Percentiles rank a stretch among this genome's conserved stretches.
Evolutionary conservation across 2,329 filamentous ascomycete genomes (phyloP).

Genomic region (Trichoderma hamatum): DNA sequence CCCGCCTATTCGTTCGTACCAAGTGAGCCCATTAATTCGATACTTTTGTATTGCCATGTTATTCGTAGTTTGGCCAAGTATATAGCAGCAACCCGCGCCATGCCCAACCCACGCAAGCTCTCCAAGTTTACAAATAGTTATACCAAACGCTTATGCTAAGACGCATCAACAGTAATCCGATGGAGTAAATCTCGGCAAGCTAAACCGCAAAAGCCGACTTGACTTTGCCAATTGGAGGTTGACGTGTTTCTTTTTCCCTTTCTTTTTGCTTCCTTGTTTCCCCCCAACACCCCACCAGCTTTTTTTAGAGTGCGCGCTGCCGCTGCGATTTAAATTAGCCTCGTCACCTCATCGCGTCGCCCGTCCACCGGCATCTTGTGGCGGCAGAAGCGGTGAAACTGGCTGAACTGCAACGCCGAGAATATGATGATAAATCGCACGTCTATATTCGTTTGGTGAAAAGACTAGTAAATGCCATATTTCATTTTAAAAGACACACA

Average conservation of each 20-base stretch:
- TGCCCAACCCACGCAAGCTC: background rate
- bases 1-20: background rate
- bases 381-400: background rate
- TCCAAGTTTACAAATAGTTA: background rate
- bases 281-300: background rate
- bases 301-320: background rate
- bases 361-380: background rate
- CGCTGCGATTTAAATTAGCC: background rate
- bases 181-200: background rate
- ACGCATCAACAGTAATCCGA: background rate
- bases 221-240: background rate
- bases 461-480: background rate
- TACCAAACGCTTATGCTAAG: background rate
- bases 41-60: background rate
- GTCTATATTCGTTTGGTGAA: background rate
- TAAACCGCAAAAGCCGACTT: background rate
- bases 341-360: background rate
- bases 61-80: background rate
- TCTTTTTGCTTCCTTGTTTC: background rate
- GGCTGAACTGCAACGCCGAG: background rate
- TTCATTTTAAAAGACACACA: background rate
- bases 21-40: background rate
- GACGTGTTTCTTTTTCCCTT: background rate
- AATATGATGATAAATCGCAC: background rate
- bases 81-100: background rate